A percentile compares a stretch with the other conserved stretches of the same genome.
Evolutionary conservation across 2,329 filamentous ascomycete species (phyloP).

Genomic region (Ophiognomonia clavigignenti-juglandacearum): DNA sequence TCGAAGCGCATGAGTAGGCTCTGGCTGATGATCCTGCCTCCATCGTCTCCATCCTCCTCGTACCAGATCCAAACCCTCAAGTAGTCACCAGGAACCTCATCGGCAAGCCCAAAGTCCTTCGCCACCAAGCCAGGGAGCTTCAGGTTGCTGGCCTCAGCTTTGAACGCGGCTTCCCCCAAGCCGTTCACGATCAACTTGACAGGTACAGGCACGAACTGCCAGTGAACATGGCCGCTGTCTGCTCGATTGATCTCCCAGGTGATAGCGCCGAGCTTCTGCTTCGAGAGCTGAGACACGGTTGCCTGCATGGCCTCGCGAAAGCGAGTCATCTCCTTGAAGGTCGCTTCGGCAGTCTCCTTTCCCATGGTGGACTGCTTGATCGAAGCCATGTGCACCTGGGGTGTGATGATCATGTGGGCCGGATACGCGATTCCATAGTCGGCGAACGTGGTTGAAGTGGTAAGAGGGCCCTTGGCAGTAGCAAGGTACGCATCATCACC

Average conservation of each 20-base stretch:
- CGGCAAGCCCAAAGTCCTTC: conserved; percentile 44
- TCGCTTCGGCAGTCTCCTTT: conserved; percentile 49
- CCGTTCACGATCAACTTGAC: conserved; percentile 63
- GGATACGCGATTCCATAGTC: conserved; percentile 67
- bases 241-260: conserved; percentile 88
- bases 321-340: conserved; percentile 74
- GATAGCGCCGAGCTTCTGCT: conserved; percentile 68
- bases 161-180: conserved; percentile 83
- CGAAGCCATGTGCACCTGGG: conserved; percentile 75
- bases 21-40: conserved; percentile 52
- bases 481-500: conserved; percentile 85
- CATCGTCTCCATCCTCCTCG: conserved; percentile 44
- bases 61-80: conserved; percentile 81
- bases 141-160: conserved; percentile 77
- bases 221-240: conserved; percentile 81
- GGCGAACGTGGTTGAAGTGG: conserved; percentile 63
- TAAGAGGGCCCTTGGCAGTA: conserved; percentile 85
- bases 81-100: conserved; percentile 58
- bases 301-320: conserved; percentile 73
- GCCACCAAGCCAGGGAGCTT: conserved; percentile 47
- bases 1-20: conserved; percentile 71
- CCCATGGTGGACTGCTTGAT: conserved; percentile 54
- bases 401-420: conserved; percentile 86
- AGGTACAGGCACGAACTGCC: conserved; percentile 84
- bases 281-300: conserved; percentile 61